phyloP scores from a whole-genome alignment of 2,329 filamentous ascomycete genomes.

The Claviceps monticola region DNA sequence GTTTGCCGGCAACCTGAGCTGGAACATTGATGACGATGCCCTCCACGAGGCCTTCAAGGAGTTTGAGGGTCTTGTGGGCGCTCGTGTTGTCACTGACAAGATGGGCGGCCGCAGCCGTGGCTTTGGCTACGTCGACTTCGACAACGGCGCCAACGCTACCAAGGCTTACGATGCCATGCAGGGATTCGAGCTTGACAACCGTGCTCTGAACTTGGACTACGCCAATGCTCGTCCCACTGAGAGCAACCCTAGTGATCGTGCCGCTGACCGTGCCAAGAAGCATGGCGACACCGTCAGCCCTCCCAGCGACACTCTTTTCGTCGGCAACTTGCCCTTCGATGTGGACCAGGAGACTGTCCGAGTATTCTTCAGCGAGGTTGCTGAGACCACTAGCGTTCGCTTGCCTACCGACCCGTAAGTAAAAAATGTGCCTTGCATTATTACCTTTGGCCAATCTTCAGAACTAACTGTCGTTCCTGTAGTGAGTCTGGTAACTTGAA shows the following conservation, averaged over 20 bases:
- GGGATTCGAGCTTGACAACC: constrained; percentile 59
- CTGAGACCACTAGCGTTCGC: constrained; percentile 63
- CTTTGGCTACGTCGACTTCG: constrained; percentile 88
- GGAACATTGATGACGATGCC: constrained; percentile 76
- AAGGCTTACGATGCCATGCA: constrained; percentile 65
- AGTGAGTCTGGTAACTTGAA: constrained; percentile 72
- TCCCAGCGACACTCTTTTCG: constrained; percentile 75
- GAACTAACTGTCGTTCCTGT: constrained; percentile 1
- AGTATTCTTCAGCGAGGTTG: constrained; percentile 59
- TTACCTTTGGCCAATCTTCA: too few species aligned
- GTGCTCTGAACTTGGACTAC: constrained; percentile 66
- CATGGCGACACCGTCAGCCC: constrained; percentile 72
- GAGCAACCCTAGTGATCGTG: constrained; percentile 38
- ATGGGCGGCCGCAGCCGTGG: constrained; percentile 73
- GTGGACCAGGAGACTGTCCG: constrained; percentile 62
- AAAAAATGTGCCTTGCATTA: background rate
- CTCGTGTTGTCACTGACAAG: constrained; percentile 74
- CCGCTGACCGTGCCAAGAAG: constrained; percentile 48
- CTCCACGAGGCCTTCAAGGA: constrained; percentile 70
- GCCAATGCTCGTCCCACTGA: constrained; percentile 51
- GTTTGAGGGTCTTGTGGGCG: constrained; percentile 58
- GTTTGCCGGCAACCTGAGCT: constrained; percentile 82
- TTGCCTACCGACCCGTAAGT: constrained; percentile 71
- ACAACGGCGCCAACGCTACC: constrained; percentile 49
- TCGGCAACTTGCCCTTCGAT: constrained; percentile 82